A percentile compares a stretch with the other conserved stretches of the same genome.
phyloP scores from a whole-genome alignment of 345 rosid species.

The thale cress (Arabidopsis thaliana) region TAIR10.1 NC_003071.7:13009501-13010000 shows the following conservation, averaged over 20 bases:
- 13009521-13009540: constrained; percentile 71
- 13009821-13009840: constrained; percentile 77
- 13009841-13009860: constrained; percentile 81
- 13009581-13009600: constrained; percentile 46
- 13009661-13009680: constrained; percentile 45
- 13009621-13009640: constrained; percentile 45
- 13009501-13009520: constrained; percentile 52
- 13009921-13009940: background rate
- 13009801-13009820: constrained; percentile 69
- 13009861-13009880: constrained; percentile 60
- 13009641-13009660: constrained; percentile 37
- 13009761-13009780: constrained; percentile 43
- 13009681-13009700: constrained; percentile 1
- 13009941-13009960: background rate
- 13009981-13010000: constrained; percentile 7
- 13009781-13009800: constrained; percentile 69
- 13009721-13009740: constrained; percentile 31
- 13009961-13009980: background rate
- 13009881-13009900: background rate
- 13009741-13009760: constrained; percentile 43
- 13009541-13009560: constrained; percentile 92
- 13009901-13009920: background rate
- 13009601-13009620: constrained; percentile 44
- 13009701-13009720: background rate
- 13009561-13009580: constrained; percentile 87